Conservation (phyloP, 345 rosid genomes). For the Combretum micranthum region DNA sequence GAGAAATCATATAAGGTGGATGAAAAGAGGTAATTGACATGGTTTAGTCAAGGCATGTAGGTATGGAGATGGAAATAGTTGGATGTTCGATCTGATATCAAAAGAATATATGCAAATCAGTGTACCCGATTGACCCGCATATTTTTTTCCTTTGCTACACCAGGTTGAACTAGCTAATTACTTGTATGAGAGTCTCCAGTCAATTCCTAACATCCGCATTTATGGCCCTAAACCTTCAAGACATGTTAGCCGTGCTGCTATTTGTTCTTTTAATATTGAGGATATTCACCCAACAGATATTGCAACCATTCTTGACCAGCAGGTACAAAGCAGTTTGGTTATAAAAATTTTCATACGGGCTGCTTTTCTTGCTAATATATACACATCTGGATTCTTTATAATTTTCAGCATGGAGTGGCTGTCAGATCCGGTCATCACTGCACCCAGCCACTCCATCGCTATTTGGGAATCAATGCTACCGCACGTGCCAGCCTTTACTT, state of each 20-base stretch:
- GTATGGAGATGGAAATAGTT: not conserved
- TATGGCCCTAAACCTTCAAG: conserved; percentile 86
- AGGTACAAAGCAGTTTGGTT: conserved; percentile 38
- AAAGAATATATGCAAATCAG: too few species aligned
- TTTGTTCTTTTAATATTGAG: conserved; percentile 88
- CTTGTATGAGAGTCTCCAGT: conserved; percentile 59
- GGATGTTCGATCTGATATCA: too few species aligned
- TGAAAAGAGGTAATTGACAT: too few species aligned
- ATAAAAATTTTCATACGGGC: not conserved
- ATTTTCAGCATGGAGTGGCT: conserved; percentile 89
- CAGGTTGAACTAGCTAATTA: conserved; percentile 67
- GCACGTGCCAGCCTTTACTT: conserved; percentile 95
- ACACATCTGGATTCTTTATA: conserved; percentile 2
- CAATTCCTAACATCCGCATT: conserved; percentile 53
- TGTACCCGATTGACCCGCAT: too few species aligned
- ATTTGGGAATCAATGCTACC: conserved; percentile 71
- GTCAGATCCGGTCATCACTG: conserved; percentile 98
- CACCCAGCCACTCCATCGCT: conserved; percentile 87
- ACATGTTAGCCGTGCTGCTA: conserved; percentile 49
- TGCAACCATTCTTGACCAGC: conserved; percentile 87
- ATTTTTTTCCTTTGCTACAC: too few species aligned
- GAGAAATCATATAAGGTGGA: too few species aligned
- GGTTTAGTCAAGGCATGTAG: too few species aligned
- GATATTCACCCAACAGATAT: conserved; percentile 80
- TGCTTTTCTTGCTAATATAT: not conserved